phyloP scores from a whole-genome alignment of 306 rosid genomes.

The Abrus pulchellus region DNA sequence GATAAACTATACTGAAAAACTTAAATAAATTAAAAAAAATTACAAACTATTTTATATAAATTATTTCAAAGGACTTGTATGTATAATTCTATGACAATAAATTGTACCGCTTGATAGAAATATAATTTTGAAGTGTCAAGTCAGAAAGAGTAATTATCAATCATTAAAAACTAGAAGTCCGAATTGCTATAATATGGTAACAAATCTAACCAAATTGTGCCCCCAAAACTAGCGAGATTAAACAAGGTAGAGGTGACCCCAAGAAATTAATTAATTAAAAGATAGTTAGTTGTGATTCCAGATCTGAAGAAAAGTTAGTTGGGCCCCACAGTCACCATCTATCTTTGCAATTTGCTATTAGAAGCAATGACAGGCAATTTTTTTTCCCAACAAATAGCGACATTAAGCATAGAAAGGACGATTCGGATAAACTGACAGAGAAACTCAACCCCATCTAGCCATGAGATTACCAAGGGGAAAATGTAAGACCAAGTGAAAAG shows the following conservation, averaged over 20 bases:
- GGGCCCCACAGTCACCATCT: constrained; percentile 51
- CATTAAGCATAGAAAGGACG: not conserved
- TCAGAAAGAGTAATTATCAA: too few species aligned
- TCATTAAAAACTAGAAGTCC: too few species aligned
- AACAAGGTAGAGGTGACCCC: not conserved
- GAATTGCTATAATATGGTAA: not conserved
- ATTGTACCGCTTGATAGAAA: too few species aligned
- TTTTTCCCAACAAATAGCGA: constrained; percentile 1
- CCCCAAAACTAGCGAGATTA: not conserved
- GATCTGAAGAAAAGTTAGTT: constrained; percentile 33
- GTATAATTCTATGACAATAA: too few species aligned
- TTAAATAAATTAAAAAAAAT: too few species aligned
- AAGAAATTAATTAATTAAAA: not conserved
- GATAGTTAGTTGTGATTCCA: constrained; percentile 35
- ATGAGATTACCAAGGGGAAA: not conserved
- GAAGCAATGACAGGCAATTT: constrained; percentile 30
- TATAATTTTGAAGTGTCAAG: too few species aligned
- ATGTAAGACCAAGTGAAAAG: not conserved
- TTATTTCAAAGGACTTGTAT: too few species aligned
- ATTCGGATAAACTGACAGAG: not conserved
- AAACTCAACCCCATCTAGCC: constrained; percentile 1
- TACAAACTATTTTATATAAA: too few species aligned
- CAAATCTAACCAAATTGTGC: not conserved
- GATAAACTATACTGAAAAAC: too few species aligned
- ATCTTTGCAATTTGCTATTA: constrained; percentile 39